phyloP scores from a whole-genome alignment of 768 basidiomycete genomes.

The Clathrus columnatus region DNA sequence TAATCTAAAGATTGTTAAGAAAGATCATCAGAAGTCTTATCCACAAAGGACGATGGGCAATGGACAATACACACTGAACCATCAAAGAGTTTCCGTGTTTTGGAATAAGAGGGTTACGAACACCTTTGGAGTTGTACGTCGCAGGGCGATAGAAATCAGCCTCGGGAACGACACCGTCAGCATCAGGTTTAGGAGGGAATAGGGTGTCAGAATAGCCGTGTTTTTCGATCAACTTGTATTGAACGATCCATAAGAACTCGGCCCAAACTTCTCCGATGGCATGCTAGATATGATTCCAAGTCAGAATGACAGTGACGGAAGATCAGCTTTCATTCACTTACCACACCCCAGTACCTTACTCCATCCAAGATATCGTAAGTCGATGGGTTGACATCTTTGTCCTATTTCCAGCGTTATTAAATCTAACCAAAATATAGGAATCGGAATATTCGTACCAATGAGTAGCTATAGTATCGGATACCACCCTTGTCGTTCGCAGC shows the following conservation, averaged over 20 bases:
- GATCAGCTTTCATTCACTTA: conserved; percentile 22
- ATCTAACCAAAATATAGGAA: not conserved
- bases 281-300: conserved; percentile 25
- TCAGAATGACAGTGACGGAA: not conserved
- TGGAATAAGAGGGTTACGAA: conserved; percentile 59
- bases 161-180: conserved; percentile 50
- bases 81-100: conserved; percentile 86
- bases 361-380: conserved; percentile 93
- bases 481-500: conserved; percentile 69
- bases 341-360: conserved; percentile 87
- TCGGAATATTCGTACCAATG: conserved; percentile 34
- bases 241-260: conserved; percentile 75
- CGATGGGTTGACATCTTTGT: conserved; percentile 73
- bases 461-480: conserved; percentile 87
- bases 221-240: conserved; percentile 65
- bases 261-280: conserved; percentile 96
- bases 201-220: conserved; percentile 73
- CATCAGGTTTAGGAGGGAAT: conserved; percentile 68
- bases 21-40: too few relatives aligned
- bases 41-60: not conserved
- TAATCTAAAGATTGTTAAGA: conserved; percentile 41
- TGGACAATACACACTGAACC: conserved; percentile 43
- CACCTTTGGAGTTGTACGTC: conserved; percentile 28
- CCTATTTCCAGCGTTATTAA: conserved; percentile 21
- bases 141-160: conserved; percentile 60